Evolutionary conservation across 495 filamentous ascomycete genomes (phyloP), one percentile per base, ranked within the genome.

Genomic region (Pseudomonodictys pantanalensis): DNA sequence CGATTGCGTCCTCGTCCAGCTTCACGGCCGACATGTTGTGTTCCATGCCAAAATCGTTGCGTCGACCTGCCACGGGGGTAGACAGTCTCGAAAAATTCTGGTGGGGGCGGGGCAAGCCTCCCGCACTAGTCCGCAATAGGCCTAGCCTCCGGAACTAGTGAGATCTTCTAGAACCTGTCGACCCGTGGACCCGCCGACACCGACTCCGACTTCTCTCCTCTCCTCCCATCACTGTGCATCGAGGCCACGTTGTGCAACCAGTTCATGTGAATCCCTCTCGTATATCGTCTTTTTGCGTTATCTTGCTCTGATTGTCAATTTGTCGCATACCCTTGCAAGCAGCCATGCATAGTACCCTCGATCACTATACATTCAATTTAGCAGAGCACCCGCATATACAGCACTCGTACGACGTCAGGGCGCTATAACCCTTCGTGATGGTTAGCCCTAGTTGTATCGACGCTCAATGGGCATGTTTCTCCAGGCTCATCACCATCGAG

Each of bases 1-100:
- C 90, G 56, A 91, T 86, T 67, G 88, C 80, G 42, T 96, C 92
- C 68, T 84, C 81, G 23, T 52, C 52, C 18, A 63, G 29, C 6
- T 23, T 44, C 32, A 80, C 81, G 55, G 92, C 75, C 42, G 74
- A 17, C 52, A 64, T 66, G 43, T 22, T 58, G 56, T 12, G 24
- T 47, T 5, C 43, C 4, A 15, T 23, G 20, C 43, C 12, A 11
- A 24, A 47, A 22, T n/a, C 25, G 43, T 47, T 47, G 17, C 7
- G 15, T 9, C 7, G 12, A 6, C 17, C 6, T 44, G 41, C 41
- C n/a, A n/a, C n/a, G n/a, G n/a, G n/a, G n/a, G n/a, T n/a, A n/a
- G n/a, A 35, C 15, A 15, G 15, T 41, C 38, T 41, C 38, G 38
- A 41, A 15, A 41, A 41, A 41, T n/a, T 41, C 20, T 41, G 38